Conservation (phyloP, 1,284 basidiomycete genomes). For the Leccinum discolor region DNA sequence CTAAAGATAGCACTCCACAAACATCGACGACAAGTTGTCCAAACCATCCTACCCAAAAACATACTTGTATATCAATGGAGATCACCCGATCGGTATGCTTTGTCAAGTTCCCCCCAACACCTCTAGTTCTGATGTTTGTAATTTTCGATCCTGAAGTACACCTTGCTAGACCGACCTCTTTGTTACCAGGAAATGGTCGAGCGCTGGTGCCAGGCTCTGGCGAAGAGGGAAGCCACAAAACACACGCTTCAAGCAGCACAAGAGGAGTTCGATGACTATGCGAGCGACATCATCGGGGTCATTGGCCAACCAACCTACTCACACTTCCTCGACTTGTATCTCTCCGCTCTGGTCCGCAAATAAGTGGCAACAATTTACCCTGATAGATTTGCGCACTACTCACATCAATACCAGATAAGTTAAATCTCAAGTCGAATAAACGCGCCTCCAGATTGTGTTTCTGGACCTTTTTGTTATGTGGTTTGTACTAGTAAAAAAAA, state of each 20-base stretch:
- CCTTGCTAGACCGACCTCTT: background rate
- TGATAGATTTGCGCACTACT: background rate
- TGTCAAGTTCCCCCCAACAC: background rate
- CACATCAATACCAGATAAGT: background rate
- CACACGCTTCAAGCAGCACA: background rate
- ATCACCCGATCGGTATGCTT: background rate
- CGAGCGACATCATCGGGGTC: background rate
- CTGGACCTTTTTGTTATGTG: background rate
- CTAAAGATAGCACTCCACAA: background rate
- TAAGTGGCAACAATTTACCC: background rate
- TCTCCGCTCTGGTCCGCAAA: background rate
- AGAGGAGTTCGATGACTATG: background rate
- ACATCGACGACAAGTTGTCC: background rate
- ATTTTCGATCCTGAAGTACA: background rate
- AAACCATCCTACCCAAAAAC: background rate
- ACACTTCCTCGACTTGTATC: background rate
- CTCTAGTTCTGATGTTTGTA: background rate
- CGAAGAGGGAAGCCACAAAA: too few relatives aligned
- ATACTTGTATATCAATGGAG: background rate
- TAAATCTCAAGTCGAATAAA: background rate
- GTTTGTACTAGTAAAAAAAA: background rate
- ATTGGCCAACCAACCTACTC: background rate
- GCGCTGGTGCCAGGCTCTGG: too few relatives aligned
- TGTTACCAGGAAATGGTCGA: too few relatives aligned
- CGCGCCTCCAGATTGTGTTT: background rate